Base-by-base conservation (phyloP, 106 monocot species). In the Platanthera zijinensis region DNA sequence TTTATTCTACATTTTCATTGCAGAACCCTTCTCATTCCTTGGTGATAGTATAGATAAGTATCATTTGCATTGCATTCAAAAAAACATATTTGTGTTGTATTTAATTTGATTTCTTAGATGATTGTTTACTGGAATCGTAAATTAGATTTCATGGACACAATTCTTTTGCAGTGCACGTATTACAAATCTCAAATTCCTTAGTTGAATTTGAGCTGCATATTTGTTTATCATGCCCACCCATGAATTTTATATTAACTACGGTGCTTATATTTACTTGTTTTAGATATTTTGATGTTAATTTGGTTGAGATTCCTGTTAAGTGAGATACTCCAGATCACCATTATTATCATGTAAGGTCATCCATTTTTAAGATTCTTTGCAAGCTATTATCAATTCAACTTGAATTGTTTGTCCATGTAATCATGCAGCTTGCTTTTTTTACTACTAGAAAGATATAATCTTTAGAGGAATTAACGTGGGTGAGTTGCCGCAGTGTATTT, bases 271-370 rank as follows among this genome's bases (percentile, higher is more conserved):
- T 73, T 22, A 21, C 25, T 73, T 77, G 8, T 79, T 81, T 10
- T 71, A 99, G 94, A 82, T 99, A 94, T 59, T 73, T 48, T 83
- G 97, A 99, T 82, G 91, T 89, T 13, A 99, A 94, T 66, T 28
- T 99, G 74, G 79, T 94, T 62, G 91, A 76, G 53, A 82, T 99
- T 59, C 97, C 97, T 3, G 88, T 99, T 39, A 89, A 94, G 82
- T 79, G 94, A 59, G 97, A 94, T 76, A 86, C 83, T 17, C 94
- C 97, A 15, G 97, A 99, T 49, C 97, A 73, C 39, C 91, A 89
- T 74, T 99, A 94, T 78, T 99, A 99, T 74, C 97, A 99, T 87
- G 97, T 99, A 89, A 28, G 86, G 46, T 21, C 6, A 30, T 32
- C 11, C 66, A 30, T 11, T 39, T 10, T 66, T 10, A 32, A 30